phyloP scores from a whole-genome alignment of 1,139 yeast species.

The Diutina sp. region DNA sequence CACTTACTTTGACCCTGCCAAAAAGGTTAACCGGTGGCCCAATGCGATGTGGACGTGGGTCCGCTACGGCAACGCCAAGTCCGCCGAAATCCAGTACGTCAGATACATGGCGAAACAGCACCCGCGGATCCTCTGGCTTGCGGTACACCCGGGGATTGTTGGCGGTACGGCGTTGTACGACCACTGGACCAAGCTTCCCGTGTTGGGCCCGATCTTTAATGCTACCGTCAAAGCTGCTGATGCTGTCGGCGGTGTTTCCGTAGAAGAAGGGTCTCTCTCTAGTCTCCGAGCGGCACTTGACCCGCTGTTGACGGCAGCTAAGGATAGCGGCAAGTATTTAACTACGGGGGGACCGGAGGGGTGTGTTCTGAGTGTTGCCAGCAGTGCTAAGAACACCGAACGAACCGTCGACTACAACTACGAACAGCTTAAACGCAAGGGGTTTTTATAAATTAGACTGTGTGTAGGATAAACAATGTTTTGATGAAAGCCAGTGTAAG shows the following conservation, averaged over 20 bases:
- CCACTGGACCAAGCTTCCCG: slow-evolving; percentile 16
- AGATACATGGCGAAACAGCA: slow-evolving; percentile 14
- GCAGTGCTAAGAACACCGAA: slow-evolving; percentile 5
- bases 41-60: slow-evolving; percentile 15
- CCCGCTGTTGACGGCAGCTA: slow-evolving; percentile 11
- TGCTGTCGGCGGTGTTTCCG: slow-evolving; percentile 8
- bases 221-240: slow-evolving; percentile 7
- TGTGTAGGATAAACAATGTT: too few relatives aligned
- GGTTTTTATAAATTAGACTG: not conserved
- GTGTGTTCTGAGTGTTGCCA: slow-evolving; percentile 14
- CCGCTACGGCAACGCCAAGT: slow-evolving; percentile 24
- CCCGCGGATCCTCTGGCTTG: slow-evolving; percentile 20
- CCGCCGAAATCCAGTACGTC: slow-evolving; percentile 20
- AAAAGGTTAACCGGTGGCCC: slow-evolving; percentile 15
- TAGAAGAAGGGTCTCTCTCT: slow-evolving; percentile 24
- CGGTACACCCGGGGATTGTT: slow-evolving; percentile 30
- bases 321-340: slow-evolving; percentile 21
- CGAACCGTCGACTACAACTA: not conserved
- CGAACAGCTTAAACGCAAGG: not conserved
- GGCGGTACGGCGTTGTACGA: slow-evolving; percentile 22
- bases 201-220: slow-evolving; percentile 13
- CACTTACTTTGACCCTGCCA: slow-evolving; percentile 11
- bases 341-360: slow-evolving; percentile 21
- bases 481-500: too few relatives aligned
- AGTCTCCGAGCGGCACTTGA: slow-evolving; percentile 24